Conservation (phyloP, 345 rosid genomes). For the Psidium guajava region DNA sequence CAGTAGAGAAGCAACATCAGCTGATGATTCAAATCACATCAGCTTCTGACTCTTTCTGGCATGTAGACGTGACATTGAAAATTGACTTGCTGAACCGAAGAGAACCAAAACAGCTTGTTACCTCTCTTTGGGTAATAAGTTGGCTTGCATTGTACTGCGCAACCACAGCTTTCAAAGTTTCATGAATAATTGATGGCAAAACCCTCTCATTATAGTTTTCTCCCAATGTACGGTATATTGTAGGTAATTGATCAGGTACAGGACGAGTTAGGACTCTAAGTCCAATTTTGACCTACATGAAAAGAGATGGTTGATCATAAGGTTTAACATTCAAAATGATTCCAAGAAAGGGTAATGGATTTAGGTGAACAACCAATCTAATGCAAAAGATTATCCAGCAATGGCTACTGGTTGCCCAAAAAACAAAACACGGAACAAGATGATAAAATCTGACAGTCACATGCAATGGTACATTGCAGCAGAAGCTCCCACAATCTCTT, state of each 20-base stretch:
- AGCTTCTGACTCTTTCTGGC: background rate
- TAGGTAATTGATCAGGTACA: slow-evolving; percentile 51
- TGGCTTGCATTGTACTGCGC: slow-evolving; percentile 99
- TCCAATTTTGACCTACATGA: slow-evolving; percentile 81
- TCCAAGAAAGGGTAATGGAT: background rate
- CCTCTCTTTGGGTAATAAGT: slow-evolving; percentile 96
- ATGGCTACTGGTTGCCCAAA: background rate
- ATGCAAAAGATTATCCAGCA: background rate
- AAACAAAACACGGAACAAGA: background rate
- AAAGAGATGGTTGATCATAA: background rate
- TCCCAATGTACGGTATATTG: slow-evolving; percentile 72
- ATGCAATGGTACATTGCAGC: background rate
- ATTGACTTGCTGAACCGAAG: background rate
- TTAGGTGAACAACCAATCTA: background rate
- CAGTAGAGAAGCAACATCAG: background rate
- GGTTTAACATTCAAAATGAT: background rate
- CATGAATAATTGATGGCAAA: slow-evolving; percentile 86
- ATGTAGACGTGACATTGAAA: background rate
- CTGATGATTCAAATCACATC: background rate
- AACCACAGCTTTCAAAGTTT: slow-evolving; percentile 89
- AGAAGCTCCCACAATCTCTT: background rate
- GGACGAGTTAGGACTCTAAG: slow-evolving; percentile 98
- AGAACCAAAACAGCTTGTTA: slow-evolving; percentile 3
- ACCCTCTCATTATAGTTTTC: slow-evolving; percentile 92
- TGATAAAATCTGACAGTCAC: background rate